Conservation (phyloP, 352 stramenopile genomes). For the Phytophthora vignae region DNA sequence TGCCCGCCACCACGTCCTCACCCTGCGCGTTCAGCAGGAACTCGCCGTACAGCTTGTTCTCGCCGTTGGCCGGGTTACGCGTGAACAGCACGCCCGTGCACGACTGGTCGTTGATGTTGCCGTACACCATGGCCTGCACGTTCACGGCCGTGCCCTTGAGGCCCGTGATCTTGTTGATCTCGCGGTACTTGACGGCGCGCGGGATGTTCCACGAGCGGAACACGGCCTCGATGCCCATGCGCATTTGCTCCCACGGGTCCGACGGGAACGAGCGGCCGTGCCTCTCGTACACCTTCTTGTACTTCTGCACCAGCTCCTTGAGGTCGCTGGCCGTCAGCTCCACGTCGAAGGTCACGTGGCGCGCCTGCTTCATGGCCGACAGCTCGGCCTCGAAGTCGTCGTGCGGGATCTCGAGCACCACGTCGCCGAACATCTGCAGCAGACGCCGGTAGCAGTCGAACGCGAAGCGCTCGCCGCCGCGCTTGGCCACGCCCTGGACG, state of each 20-base stretch:
- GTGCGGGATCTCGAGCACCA: constrained; percentile 37
- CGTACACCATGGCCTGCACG: constrained; percentile 38
- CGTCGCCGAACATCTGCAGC: constrained; percentile 35
- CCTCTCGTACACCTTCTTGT: constrained; percentile 35
- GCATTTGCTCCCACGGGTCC: constrained; percentile 38
- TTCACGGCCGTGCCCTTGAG: constrained; percentile 37
- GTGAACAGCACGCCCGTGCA: constrained; percentile 39
- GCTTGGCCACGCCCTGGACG: constrained; percentile 31
- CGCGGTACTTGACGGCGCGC: constrained; percentile 35
- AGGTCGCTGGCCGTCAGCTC: constrained; percentile 33
- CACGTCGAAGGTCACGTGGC: constrained; percentile 34
- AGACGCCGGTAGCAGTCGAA: constrained; percentile 40
- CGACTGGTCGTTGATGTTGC: constrained; percentile 37
- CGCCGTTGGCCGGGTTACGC: constrained; percentile 31
- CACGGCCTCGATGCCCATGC: constrained; percentile 38
- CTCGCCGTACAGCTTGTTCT: constrained; percentile 37
- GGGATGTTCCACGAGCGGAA: constrained; percentile 41
- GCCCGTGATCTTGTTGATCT: constrained; percentile 40
- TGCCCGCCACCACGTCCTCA: constrained; percentile 36
- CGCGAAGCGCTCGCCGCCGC: constrained; percentile 32
- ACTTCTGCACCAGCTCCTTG: constrained; percentile 35
- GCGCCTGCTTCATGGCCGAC: constrained; percentile 30
- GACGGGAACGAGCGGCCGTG: constrained; percentile 31
- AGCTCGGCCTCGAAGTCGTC: constrained; percentile 38
- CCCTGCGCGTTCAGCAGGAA: constrained; percentile 38